Percentiles rank a stretch among this genome's conserved stretches.
Evolutionary conservation across 257 asterid species (phyloP).

Genomic region (Marsdenia floribunda): DNA sequence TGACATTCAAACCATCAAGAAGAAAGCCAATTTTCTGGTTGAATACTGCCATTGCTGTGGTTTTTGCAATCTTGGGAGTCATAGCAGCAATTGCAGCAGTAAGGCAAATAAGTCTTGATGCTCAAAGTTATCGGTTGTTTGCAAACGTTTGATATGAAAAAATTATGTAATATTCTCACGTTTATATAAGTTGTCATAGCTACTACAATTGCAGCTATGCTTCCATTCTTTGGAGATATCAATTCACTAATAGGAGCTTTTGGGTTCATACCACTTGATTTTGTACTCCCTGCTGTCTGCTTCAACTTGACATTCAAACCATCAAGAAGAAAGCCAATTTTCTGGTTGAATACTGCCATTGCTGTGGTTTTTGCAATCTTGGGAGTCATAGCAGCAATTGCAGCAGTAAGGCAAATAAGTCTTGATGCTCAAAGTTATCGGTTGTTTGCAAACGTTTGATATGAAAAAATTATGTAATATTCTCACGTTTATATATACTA

Average conservation of each 20-base stretch:
- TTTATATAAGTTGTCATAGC: conserved; percentile 37
- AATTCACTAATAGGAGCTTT: conserved; percentile 79
- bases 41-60: conserved; percentile 48
- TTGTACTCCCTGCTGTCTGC: conserved; percentile 77
- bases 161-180: not conserved
- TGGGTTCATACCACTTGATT: conserved; percentile 88
- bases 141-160: conserved; percentile 45
- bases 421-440: conserved; percentile 70
- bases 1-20: conserved; percentile 71
- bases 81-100: conserved; percentile 83
- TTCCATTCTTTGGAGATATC: conserved; percentile 85
- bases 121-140: conserved; percentile 54
- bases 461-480: not conserved
- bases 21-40: conserved; percentile 49
- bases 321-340: conserved; percentile 40
- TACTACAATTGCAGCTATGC: conserved; percentile 79
- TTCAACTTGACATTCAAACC: conserved; percentile 80
- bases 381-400: conserved; percentile 63
- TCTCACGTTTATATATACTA: not conserved
- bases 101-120: conserved; percentile 80
- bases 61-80: conserved; percentile 51
- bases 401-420: conserved; percentile 79
- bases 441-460: conserved; percentile 63
- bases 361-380: conserved; percentile 53
- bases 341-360: conserved; percentile 56